These are phyloP conservation scores for Cystobasidium pallidum DNA, from an alignment of 1,284 basidiomycete genomes.

Conservation along the genomic window DNA sequence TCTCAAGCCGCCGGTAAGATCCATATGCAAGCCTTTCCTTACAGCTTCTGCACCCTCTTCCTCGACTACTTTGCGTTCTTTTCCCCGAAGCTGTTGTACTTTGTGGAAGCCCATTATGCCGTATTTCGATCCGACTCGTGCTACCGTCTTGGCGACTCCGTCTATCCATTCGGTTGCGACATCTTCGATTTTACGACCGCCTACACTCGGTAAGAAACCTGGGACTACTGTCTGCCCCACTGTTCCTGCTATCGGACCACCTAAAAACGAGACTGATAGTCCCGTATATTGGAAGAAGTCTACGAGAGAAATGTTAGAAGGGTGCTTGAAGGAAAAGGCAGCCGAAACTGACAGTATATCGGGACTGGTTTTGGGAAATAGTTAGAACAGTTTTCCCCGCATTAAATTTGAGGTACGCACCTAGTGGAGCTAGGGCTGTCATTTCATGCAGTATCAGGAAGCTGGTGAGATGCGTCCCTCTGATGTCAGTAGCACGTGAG, in stretches of 20 bases:
- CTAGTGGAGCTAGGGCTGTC: constrained; percentile 32
- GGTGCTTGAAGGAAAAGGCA: background rate
- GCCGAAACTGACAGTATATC: constrained; percentile 23
- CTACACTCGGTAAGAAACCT: constrained; percentile 28
- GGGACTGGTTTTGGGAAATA: no score
- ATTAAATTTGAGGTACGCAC: constrained; percentile 6
- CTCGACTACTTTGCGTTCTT: constrained; percentile 36
- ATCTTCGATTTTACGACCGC: constrained; percentile 34
- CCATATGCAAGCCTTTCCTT: constrained; percentile 17
- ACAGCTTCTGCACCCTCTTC: constrained; percentile 35
- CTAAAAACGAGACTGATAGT: constrained; percentile 34
- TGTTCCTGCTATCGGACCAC: constrained; percentile 41
- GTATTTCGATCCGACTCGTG: constrained; percentile 36
- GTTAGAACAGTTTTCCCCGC: no score
- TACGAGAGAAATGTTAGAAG: background rate
- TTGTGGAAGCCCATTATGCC: constrained; percentile 45
- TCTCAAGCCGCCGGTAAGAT: constrained; percentile 13
- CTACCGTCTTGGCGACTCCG: constrained; percentile 34
- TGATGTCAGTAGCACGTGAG: constrained; percentile 27
- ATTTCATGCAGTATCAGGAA: constrained; percentile 37
- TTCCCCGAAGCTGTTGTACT: constrained; percentile 38
- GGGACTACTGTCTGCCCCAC: constrained; percentile 34
- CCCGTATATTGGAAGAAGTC: constrained; percentile 44
- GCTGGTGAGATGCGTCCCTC: constrained; percentile 35
- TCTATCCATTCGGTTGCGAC: constrained; percentile 43